Evolutionary conservation across 73 alveolate species (phyloP).

Genomic region (Stentor roeselii): DNA sequence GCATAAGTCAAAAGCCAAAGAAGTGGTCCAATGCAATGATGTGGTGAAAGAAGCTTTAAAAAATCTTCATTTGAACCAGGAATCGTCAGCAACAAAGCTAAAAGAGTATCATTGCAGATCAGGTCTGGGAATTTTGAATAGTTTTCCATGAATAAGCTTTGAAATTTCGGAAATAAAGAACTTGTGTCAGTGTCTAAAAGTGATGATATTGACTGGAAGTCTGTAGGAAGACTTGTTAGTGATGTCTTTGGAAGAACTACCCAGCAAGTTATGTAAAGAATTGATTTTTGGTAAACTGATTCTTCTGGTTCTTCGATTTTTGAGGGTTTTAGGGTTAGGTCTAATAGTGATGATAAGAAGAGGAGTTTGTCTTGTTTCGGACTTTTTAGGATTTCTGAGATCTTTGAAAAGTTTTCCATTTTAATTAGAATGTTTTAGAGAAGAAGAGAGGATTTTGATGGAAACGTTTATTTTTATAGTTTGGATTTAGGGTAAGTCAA

Average conservation of each 20-base stretch:
- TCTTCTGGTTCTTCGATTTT: neutral
- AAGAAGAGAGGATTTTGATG: too few species aligned
- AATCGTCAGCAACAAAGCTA: neutral
- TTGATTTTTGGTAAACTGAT: neutral
- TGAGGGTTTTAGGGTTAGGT: too few species aligned
- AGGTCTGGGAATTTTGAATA: neutral
- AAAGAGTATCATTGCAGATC: neutral
- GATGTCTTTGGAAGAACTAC: neutral
- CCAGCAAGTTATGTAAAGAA: neutral
- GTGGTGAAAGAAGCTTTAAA: neutral
- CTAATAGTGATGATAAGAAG: neutral
- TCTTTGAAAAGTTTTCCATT: neutral
- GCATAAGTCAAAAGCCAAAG: neutral
- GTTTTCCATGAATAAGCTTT: too few species aligned
- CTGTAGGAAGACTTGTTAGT: neutral
- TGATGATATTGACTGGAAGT: neutral
- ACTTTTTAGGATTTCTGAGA: neutral
- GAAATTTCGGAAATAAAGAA: neutral
- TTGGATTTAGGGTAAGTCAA: too few species aligned
- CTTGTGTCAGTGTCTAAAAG: neutral
- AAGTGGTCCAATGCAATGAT: neutral
- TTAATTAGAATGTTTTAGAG: too few species aligned
- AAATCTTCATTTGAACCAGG: neutral
- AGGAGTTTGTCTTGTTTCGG: neutral
- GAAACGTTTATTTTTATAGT: too few species aligned